phyloP scores from a whole-genome alignment of 2,329 filamentous ascomycete species.

The Bipolaris sorokiniana region DNA sequence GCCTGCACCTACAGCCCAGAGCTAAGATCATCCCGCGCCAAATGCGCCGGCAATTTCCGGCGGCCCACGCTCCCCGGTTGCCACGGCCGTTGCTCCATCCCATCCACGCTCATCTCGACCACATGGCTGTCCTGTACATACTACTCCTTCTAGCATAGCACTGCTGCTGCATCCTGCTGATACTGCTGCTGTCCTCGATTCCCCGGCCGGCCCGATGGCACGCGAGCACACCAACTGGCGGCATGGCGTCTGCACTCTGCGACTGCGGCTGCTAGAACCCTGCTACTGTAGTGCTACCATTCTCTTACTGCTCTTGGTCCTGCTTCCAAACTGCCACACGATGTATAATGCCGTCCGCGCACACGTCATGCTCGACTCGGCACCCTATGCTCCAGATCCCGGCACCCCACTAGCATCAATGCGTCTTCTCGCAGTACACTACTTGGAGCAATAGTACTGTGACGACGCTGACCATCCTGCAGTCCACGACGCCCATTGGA shows the following conservation, averaged over 20 bases:
- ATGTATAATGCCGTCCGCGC: constrained; percentile 3
- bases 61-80: constrained; percentile 34
- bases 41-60: constrained; percentile 16
- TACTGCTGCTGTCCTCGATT: constrained; percentile 1
- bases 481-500: constrained; percentile 11
- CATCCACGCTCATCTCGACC: constrained; percentile 15
- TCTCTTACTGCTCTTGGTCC: not conserved
- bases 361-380: constrained; percentile 9
- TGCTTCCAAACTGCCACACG: not conserved
- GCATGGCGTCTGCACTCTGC: not conserved
- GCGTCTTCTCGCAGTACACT: not conserved
- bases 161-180: too few relatives aligned
- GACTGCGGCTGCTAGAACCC: too few relatives aligned
- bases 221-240: not conserved
- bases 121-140: constrained; percentile 12
- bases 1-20: too few relatives aligned
- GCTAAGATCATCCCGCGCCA: constrained; percentile 17
- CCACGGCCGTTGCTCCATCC: constrained; percentile 23
- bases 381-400: not conserved
- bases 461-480: constrained; percentile 7
- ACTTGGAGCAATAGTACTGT: not conserved
- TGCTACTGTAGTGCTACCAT: not conserved
- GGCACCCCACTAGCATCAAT: constrained; percentile 3
- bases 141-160: too few relatives aligned
- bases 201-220: constrained; percentile 8